Percentiles rank a stretch among this genome's conserved stretches.
phyloP scores from a whole-genome alignment of 345 rosid species.

The Firmiana major region DNA sequence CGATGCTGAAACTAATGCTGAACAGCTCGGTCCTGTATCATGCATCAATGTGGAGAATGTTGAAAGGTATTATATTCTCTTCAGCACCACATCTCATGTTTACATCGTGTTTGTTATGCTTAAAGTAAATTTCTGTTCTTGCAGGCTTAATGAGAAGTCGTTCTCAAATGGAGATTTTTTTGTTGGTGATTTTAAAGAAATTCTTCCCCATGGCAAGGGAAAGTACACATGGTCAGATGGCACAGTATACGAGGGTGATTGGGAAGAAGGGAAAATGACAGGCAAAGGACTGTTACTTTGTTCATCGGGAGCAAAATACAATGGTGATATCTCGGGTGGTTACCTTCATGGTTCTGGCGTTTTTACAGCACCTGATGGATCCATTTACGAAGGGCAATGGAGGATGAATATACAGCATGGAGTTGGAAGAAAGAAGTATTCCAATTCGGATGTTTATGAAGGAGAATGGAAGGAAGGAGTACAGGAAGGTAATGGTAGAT shows the following conservation, averaged over 20 bases:
- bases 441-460: constrained; percentile 67
- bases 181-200: constrained; percentile 56
- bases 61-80: constrained; percentile 2
- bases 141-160: constrained; percentile 40
- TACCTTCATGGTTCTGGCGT: constrained; percentile 83
- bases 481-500: constrained; percentile 78
- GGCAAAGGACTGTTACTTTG: constrained; percentile 74
- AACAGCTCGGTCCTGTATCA: constrained; percentile 5
- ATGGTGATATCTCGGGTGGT: constrained; percentile 86
- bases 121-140: constrained; percentile 7
- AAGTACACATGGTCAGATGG: constrained; percentile 70
- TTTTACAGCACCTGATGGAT: constrained; percentile 51
- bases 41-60: constrained; percentile 9
- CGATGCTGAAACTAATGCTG: constrained; percentile 1
- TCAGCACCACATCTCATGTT: background rate
- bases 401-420: constrained; percentile 86
- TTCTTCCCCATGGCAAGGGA: constrained; percentile 73
- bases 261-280: constrained; percentile 80
- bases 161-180: constrained; percentile 72
- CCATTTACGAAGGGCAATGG: constrained; percentile 72
- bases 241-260: constrained; percentile 73
- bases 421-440: constrained; percentile 67
- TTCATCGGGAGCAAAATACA: constrained; percentile 72
- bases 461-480: constrained; percentile 92
- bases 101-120: background rate